A percentile compares a stretch with the other conserved stretches of the same genome.
These are phyloP conservation scores for Jasminum sambac DNA, from an alignment of 257 asterid genomes.

Conservation along the genomic window DNA sequence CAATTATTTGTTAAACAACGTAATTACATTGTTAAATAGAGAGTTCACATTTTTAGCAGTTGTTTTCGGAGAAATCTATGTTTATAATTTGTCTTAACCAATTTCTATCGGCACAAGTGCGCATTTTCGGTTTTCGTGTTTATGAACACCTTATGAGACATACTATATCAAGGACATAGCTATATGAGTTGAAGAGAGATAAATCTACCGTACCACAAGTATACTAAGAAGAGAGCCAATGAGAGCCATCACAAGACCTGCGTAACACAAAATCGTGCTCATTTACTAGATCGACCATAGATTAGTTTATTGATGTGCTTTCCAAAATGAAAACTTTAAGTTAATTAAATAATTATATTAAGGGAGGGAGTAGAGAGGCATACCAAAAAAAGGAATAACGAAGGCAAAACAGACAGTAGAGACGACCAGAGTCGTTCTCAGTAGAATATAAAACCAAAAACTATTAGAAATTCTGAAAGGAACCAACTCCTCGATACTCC, in stretches of 20 bases:
- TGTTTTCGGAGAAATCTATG: too few relatives aligned
- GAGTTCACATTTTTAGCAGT: slow-evolving; percentile 14
- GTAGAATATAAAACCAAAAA: slow-evolving; percentile 57
- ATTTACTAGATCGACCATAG: background rate
- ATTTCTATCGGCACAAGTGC: too few relatives aligned
- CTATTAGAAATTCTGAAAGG: slow-evolving; percentile 47
- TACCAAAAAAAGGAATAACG: slow-evolving; percentile 81
- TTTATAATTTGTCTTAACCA: too few relatives aligned
- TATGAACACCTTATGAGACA: too few relatives aligned
- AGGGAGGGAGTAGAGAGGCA: slow-evolving; percentile 8
- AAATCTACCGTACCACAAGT: slow-evolving; percentile 57
- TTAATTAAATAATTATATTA: background rate
- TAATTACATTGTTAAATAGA: background rate
- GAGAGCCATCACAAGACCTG: slow-evolving; percentile 87
- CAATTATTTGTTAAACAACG: background rate
- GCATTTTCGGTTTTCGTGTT: too few relatives aligned
- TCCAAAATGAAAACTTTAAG: background rate
- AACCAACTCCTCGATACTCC: slow-evolving; percentile 74
- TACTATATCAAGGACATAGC: too few relatives aligned
- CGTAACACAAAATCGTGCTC: slow-evolving; percentile 17
- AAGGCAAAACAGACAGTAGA: slow-evolving; percentile 74
- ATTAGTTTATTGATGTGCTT: too few relatives aligned
- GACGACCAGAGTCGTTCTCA: slow-evolving; percentile 62
- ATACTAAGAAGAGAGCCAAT: slow-evolving; percentile 78
- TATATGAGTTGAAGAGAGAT: background rate